Base-by-base conservation (phyloP, 208 protist species). In the Acanthamoeba healyi region DNA sequence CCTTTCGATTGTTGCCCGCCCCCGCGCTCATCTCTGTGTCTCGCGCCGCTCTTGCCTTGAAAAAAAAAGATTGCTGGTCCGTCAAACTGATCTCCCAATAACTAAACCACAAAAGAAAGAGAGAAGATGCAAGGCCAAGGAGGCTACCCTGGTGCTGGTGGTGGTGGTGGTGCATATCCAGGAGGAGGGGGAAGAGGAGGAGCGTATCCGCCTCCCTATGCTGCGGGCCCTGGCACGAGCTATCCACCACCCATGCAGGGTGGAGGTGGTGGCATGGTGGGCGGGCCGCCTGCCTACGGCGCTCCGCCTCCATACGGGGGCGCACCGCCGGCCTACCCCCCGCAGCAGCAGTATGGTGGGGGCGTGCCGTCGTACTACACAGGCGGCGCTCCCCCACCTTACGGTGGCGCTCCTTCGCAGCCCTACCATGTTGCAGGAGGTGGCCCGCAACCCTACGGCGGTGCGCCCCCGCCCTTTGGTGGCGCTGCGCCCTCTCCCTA, bases 201-300 rank as follows among this genome's bases (percentile, higher is more conserved):
- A 3, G 65, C 32, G 32, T 40, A 74, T 22, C 65, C 65, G 65
- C 65, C 65, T 42, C 65, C 65, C 65, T 74, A 74, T 22, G 36
- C 22, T 12, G 54, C 32, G 15, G 65, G 32, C 29, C n/a, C 36
- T 3, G 15, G 32, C 65, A 40, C 65, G 65, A 74, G 1, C 24
- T 74, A 74, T 40, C 65, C 65, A 38, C 65, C 65, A 29, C 65
- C 65, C 38, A 72, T 58, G 51, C 63, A 72, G 6, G 58, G 58
- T n/a, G 58, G 58, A 32, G 63, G 63, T 15, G 26, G 34, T 29
- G 7, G 38, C 63, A 9, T 12, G 51, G 51, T 10, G 2, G 63
- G 29, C 7, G 63, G n/a, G 9, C 10, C 63, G 2, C 63, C 63
- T 36, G 10, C 6, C 29, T 72, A 72, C 63, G 63, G 63, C 17